phyloP scores from a whole-genome alignment of 139 green algal genomes.

The Chlamydomonas applanata region DNA sequence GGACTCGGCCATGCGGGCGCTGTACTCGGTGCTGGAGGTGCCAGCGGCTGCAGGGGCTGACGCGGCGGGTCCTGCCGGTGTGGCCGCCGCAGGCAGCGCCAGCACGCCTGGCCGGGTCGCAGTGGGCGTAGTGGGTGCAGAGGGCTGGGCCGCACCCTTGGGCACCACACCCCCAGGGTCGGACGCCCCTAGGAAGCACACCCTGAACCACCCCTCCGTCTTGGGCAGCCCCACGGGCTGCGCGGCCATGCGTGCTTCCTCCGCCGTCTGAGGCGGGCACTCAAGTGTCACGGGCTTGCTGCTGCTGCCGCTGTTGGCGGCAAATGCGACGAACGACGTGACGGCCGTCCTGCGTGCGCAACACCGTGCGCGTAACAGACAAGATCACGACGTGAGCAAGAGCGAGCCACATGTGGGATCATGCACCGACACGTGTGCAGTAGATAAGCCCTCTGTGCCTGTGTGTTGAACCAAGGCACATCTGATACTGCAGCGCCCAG shows the following conservation, averaged over 20 bases:
- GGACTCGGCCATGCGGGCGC: constrained; percentile 34
- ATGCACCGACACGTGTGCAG: neutral
- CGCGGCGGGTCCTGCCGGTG: neutral
- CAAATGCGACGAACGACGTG: constrained; percentile 34
- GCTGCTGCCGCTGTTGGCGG: constrained; percentile 18
- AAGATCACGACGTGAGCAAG: too few relatives aligned
- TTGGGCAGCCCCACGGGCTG: constrained; percentile 11
- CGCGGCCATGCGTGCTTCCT: constrained; percentile 7
- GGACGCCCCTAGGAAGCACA: constrained; percentile 12
- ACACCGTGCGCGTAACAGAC: neutral
- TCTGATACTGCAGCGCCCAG: too few relatives aligned
- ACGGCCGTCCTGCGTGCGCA: constrained; percentile 22
- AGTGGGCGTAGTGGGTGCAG: neutral
- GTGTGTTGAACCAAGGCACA: neutral
- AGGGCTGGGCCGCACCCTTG: neutral
- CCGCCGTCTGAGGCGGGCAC: constrained; percentile 23
- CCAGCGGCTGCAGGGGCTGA: neutral
- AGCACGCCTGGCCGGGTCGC: neutral
- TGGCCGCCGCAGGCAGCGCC: neutral
- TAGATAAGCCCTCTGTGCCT: neutral
- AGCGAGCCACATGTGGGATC: neutral
- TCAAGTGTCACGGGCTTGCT: constrained; percentile 23
- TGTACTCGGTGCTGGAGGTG: constrained; percentile 30
- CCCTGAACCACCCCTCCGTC: constrained; percentile 41
- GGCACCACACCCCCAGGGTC: neutral